Evolutionary conservation across 768 basidiomycete species (phyloP), one percentile per base, ranked within the genome.

Genomic region (Mycena latifolia): DNA sequence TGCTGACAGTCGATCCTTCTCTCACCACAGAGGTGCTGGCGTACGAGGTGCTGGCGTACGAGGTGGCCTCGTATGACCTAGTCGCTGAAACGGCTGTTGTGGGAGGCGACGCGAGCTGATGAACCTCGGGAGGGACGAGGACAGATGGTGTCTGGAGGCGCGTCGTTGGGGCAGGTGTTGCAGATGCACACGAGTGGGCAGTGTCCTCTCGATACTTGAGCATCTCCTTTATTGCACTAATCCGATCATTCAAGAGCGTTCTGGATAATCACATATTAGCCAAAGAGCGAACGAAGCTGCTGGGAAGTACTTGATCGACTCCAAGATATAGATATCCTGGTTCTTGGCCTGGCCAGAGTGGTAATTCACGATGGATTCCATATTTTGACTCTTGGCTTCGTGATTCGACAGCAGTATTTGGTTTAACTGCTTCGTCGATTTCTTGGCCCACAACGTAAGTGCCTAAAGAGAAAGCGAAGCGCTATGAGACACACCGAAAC

Each of bases 251-350:
- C 11, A 79, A 56, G 33, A 60, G 20, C n/a, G 57, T 35, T 57
- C 61, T 63, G 29, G 24, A n/a, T 8, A 14, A 63, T 57, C 46
- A 35, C 7, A 14, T 57, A 54, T 41, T n/a, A 60, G 41, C 29
- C 33, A n/a, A n/a, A 28, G 12, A 39, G 7, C 22, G 24, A 22
- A 29, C 11, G 18, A 35, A 46, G 31, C 25, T n/a, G 11, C 27
- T 27, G 15, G 25, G 25, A 69, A 76, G 28, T 61, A 87, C 87
- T 79, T 77, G 61, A 80, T 76, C 3, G 71, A 70, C 29, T 85
- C 81, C n/a, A 86, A 76, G 2, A 78, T 56, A 9, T 79, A 63
- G 20, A 86, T 76, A 41, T 88, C 87, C 54, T 75, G 73, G 6
- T 71, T 67, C n/a, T 75, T 69, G 5, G 63, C 48, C 35, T 66